Percentiles rank a stretch among this genome's conserved stretches.
Conservation (phyloP, 2,329 filamentous ascomycete species). For the Colletotrichum costaricense region DNA sequence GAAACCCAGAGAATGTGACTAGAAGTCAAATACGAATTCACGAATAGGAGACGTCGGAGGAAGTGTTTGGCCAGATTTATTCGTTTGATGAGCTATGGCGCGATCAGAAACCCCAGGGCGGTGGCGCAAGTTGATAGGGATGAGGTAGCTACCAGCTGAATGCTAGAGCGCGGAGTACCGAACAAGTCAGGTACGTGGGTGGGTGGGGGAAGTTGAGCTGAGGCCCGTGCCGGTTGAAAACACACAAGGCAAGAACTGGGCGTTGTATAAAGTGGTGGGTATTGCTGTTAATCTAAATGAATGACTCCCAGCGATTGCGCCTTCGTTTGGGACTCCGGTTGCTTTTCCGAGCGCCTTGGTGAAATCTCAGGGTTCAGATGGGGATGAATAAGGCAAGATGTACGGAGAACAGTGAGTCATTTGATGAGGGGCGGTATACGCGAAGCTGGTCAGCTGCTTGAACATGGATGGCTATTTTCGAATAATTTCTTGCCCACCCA, state of each 20-base stretch:
- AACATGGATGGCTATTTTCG: neutral
- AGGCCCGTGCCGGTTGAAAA: slow-evolving; percentile 25
- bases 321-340: neutral
- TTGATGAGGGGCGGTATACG: neutral
- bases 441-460: neutral
- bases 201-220: neutral
- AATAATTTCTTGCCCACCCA: neutral
- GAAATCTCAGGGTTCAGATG: neutral
- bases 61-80: slow-evolving; percentile 4
- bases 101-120: slow-evolving; percentile 30
- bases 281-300: neutral
- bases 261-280: neutral
- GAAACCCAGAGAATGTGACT: neutral
- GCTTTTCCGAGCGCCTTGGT: neutral
- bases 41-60: neutral
- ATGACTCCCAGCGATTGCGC: slow-evolving; percentile 8
- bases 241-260: neutral
- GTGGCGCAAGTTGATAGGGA: slow-evolving; percentile 30
- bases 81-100: slow-evolving; percentile 33
- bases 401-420: slow-evolving; percentile 16
- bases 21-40: neutral
- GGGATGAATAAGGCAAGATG: slow-evolving; percentile 1
- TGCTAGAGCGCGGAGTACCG: slow-evolving; percentile 6
- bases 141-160: slow-evolving; percentile 1
- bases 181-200: neutral